Percentiles rank a stretch among this genome's conserved stretches.
Conservation (phyloP, 345 rosid genomes). For the Arabis alpina region DNA sequence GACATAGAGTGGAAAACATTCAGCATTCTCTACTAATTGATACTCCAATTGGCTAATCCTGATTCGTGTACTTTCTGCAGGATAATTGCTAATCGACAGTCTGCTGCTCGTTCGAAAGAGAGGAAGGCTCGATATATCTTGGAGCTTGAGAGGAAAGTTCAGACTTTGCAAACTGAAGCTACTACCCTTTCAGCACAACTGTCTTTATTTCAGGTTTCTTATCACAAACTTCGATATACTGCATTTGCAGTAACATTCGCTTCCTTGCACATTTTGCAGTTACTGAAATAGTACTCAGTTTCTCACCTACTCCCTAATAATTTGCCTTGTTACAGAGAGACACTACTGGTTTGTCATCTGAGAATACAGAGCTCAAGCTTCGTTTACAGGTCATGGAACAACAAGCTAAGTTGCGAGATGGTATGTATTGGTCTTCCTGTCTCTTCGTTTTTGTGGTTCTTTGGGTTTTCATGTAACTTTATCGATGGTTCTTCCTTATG, state of each 20-base stretch:
- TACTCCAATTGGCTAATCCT: neutral
- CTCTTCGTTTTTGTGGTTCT: constrained; percentile 8
- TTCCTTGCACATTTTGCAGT: neutral
- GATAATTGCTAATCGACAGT: constrained; percentile 89
- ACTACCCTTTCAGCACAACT: constrained; percentile 89
- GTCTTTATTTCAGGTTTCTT: constrained; percentile 75
- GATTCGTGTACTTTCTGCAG: constrained; percentile 42
- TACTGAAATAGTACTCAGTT: constrained; percentile 1
- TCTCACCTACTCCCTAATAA: constrained; percentile 31
- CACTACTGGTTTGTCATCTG: constrained; percentile 73
- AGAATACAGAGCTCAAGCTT: constrained; percentile 92
- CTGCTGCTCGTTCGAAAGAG: constrained; percentile 94
- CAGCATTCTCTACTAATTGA: neutral
- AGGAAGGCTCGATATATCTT: constrained; percentile 78
- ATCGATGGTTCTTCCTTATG: constrained; percentile 20
- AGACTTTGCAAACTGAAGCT: constrained; percentile 89
- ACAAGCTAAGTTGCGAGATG: constrained; percentile 86
- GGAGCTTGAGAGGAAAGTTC: constrained; percentile 87
- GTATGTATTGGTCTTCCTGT: constrained; percentile 40
- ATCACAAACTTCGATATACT: constrained; percentile 3
- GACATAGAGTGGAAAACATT: neutral
- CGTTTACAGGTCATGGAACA: constrained; percentile 92
- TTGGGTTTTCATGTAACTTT: neutral
- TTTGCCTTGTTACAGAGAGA: constrained; percentile 64
- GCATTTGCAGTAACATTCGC: constrained; percentile 10